Conservation (phyloP, 257 asterid genomes). For the Rubia yunnanensis region DNA sequence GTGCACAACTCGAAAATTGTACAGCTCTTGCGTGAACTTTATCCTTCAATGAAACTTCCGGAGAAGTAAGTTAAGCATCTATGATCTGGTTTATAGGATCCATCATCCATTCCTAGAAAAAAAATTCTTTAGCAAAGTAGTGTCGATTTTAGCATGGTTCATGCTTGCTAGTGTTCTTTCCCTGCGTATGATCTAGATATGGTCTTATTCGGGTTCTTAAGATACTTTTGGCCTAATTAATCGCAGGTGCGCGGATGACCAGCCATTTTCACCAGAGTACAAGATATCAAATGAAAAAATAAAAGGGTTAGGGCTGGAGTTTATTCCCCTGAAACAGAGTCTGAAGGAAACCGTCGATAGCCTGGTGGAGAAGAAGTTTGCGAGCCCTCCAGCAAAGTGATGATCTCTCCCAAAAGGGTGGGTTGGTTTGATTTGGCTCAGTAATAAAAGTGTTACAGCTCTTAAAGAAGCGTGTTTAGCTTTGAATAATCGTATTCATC, state of each 20-base stretch:
- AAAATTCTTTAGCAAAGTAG: too few species aligned
- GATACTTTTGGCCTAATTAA: neutral
- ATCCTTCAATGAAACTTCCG: slow-evolving; percentile 48
- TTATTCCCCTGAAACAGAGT: slow-evolving; percentile 54
- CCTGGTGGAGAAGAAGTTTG: slow-evolving; percentile 50
- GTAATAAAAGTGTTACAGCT: neutral
- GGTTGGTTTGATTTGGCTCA: neutral
- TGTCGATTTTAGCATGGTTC: neutral
- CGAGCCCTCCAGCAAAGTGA: slow-evolving; percentile 24
- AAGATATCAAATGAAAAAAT: slow-evolving; percentile 61
- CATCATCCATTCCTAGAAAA: neutral
- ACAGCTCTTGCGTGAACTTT: slow-evolving; percentile 36
- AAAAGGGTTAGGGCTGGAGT: slow-evolving; percentile 45
- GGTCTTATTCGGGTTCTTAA: neutral
- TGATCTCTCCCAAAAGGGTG: neutral
- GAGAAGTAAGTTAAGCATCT: slow-evolving; percentile 39
- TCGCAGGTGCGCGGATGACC: slow-evolving; percentile 61
- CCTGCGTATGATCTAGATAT: neutral
- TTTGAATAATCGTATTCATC: neutral
- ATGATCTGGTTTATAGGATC: neutral
- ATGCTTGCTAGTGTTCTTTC: neutral
- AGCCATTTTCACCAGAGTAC: slow-evolving; percentile 45
- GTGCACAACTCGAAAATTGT: slow-evolving; percentile 47
- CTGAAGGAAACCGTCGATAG: slow-evolving; percentile 61
- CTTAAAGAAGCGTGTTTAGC: neutral